A percentile compares a stretch with the other conserved stretches of the same genome.
phyloP scores from a whole-genome alignment of 2,329 filamentous ascomycete genomes.

The Fonsecaea pedrosoi region DNA sequence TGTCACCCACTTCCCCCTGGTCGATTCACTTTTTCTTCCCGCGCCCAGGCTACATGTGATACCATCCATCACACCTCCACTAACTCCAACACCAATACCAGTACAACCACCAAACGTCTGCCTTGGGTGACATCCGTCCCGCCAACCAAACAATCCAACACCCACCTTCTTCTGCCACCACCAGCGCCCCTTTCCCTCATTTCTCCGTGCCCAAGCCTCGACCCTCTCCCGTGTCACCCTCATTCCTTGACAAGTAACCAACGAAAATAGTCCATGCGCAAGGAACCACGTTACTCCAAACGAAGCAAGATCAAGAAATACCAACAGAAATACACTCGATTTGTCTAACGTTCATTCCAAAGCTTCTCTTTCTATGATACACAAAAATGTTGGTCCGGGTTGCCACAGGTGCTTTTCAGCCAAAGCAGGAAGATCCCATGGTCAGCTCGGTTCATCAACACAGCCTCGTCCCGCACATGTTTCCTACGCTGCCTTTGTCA shows the following conservation, averaged over 20 bases:
- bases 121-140: neutral
- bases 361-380: slow-evolving; percentile 7
- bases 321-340: no score
- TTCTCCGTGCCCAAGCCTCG: neutral
- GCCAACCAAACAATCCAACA: neutral
- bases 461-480: neutral
- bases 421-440: neutral
- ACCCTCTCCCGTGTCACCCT: neutral
- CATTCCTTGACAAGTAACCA: neutral
- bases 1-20: neutral
- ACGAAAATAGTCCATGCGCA: neutral
- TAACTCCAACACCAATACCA: neutral
- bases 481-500: neutral
- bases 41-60: neutral
- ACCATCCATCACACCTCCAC: neutral
- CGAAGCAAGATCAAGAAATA: neutral
- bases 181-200: neutral
- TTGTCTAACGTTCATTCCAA: neutral
- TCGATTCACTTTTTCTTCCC: neutral
- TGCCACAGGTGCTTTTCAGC: neutral
- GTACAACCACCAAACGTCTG: neutral
- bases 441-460: neutral
- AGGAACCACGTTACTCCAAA: slow-evolving; percentile 1
- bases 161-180: neutral
- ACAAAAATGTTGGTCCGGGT: slow-evolving; percentile 2